Base-by-base conservation (phyloP, 2,329 filamentous ascomycete genomes). In the Hypoxylon sp. region DNA sequence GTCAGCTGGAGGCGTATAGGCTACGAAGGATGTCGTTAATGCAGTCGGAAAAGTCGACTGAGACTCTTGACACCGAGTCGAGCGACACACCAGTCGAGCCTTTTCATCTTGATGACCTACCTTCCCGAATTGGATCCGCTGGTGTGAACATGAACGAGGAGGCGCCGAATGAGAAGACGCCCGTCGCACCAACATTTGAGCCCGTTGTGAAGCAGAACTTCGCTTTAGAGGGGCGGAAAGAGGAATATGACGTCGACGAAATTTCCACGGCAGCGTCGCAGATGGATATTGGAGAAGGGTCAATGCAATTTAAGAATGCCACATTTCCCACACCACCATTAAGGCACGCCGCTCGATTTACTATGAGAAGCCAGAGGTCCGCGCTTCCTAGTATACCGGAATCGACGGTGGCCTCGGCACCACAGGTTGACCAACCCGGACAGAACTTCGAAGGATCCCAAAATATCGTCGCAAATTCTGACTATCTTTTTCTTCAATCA, bases 21-120 rank as follows among this genome's bases (percentile, higher is more conserved):
- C 76, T 74, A 70, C 79, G 76, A 56, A 75, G 79, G 17, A 73
- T 78, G 37, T 76, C 76, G 24, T 74, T 77, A 43, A 64, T 74
- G 26, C 69, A 75, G 57, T 58, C 70, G 32, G 65, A 76, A 55
- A 69, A 66, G 44, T 74, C 71, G 43, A 72, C 69, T 39, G 77
- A 79, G 56, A 74, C 72, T 15, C 28, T 72, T 13, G 69, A 72
- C 10, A 70, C 70, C 4, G 78, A 79, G 22, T 74, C 74, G 20
- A 76, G 71, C 52, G 75, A 76, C 13, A 82, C 80, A 2, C 80
- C 82, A 0, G 72, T 80, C 5, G 84, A 84, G 56, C 80, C 83
- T 2, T 84, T 85, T 58, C 79, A 83, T 63, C 77, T 85, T 6
- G 79, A 85, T 32, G 79, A 81, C 32, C 71, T 85, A 13, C 76